Evolutionary conservation across 805 yeast genomes (phyloP).

Genomic region (Hanseniaspora vineae): DNA sequence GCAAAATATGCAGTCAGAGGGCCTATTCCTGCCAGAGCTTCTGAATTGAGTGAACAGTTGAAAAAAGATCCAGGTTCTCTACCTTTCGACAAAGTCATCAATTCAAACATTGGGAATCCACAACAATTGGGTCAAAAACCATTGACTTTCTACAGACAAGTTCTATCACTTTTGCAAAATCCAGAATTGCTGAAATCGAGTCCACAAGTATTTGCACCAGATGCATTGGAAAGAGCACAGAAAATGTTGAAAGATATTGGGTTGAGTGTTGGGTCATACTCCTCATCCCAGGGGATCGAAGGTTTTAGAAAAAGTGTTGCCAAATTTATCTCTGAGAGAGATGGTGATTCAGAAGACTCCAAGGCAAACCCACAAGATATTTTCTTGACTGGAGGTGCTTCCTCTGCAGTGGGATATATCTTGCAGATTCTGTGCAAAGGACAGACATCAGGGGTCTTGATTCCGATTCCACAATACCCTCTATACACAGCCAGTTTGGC

Average conservation of each 20-base stretch:
- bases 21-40: conserved; percentile 84
- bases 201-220: conserved; percentile 35
- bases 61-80: conserved; percentile 42
- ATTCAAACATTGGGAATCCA: conserved; percentile 95
- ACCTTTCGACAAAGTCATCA: conserved; percentile 69
- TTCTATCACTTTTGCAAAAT: conserved; percentile 71
- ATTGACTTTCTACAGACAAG: conserved; percentile 89
- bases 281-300: conserved; percentile 80
- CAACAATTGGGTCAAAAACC: conserved; percentile 94
- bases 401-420: conserved; percentile 78
- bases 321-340: conserved; percentile 63
- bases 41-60: conserved; percentile 54
- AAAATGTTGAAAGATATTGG: conserved; percentile 41
- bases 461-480: conserved; percentile 98
- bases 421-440: conserved; percentile 60
- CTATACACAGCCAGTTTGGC: conserved; percentile 91
- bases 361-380: conserved; percentile 42
- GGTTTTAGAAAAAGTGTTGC: conserved; percentile 70
- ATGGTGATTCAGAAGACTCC: conserved; percentile 54
- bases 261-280: conserved; percentile 90
- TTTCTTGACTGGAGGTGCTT: conserved; percentile 87
- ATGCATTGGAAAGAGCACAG: conserved; percentile 63
- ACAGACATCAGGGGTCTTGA: conserved; percentile 61
- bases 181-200: conserved; percentile 47
- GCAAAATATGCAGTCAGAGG: conserved; percentile 98